Evolutionary conservation across 495 filamentous ascomycete genomes (phyloP).

Genomic region (Tuber brumale): DNA sequence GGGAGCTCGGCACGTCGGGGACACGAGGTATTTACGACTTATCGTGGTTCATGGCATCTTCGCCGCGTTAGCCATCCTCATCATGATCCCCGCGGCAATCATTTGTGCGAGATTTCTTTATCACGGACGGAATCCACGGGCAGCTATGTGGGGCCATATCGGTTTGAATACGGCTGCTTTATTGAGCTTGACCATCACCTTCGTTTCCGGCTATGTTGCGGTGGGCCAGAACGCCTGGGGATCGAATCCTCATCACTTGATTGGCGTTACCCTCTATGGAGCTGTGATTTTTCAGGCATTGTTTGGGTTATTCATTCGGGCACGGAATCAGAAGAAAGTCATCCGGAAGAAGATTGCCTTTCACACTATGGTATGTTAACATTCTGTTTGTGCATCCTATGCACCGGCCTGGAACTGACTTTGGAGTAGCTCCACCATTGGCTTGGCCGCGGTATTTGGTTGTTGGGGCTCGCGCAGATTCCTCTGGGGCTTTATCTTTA

Average conservation of each 20-base stretch:
- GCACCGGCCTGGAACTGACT: background rate
- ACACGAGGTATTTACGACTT: constrained; percentile 64
- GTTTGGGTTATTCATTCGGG: constrained; percentile 65
- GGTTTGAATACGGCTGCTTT: constrained; percentile 81
- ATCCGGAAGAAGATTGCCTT: constrained; percentile 31
- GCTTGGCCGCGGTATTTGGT: constrained; percentile 66
- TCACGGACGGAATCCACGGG: constrained; percentile 52
- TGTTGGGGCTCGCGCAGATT: constrained; percentile 80
- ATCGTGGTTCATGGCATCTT: constrained; percentile 80
- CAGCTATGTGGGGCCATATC: constrained; percentile 70
- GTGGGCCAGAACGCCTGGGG: constrained; percentile 69
- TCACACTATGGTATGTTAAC: constrained; percentile 31
- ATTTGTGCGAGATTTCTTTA: constrained; percentile 69
- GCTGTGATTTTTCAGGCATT: constrained; percentile 73
- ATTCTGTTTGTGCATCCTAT: background rate
- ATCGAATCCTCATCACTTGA: constrained; percentile 86
- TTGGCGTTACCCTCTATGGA: constrained; percentile 83
- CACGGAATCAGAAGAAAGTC: constrained; percentile 51
- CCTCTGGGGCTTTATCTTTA: constrained; percentile 87
- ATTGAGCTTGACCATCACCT: constrained; percentile 61
- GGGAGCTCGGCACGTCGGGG: constrained; percentile 34
- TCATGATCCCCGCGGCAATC: constrained; percentile 71
- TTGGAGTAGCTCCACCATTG: constrained; percentile 67
- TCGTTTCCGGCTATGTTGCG: constrained; percentile 71
- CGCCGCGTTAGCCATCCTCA: constrained; percentile 79